Conservation (phyloP, 2,329 filamentous ascomycete genomes). For the Penicillium crustosum region DNA sequence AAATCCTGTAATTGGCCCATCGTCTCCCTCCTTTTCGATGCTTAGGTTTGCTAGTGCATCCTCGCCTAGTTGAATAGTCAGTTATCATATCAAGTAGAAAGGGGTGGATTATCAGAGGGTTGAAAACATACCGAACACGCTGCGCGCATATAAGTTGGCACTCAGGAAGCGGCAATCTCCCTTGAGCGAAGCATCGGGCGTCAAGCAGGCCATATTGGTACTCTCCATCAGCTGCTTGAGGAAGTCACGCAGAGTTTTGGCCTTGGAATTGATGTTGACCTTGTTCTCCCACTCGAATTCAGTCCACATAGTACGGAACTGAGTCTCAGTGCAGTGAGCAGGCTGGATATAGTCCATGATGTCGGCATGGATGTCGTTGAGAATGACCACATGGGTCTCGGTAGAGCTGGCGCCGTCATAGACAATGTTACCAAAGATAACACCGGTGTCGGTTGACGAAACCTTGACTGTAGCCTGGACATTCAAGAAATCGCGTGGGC, state of each 20-base stretch:
- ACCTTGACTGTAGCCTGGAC: conserved; percentile 99
- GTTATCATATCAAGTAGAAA: conserved; percentile 1
- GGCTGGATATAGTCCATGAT: conserved; percentile 99
- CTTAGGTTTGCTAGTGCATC: conserved; percentile 96
- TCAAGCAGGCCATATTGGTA: conserved; percentile 98
- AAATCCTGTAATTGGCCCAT: conserved; percentile 94
- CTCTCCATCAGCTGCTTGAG: conserved; percentile 91
- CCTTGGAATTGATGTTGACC: conserved; percentile 99
- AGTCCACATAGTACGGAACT: conserved; percentile 99
- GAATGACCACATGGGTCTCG: conserved; percentile 93
- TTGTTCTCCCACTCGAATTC: conserved; percentile 99
- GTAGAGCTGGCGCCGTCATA: conserved; percentile 92
- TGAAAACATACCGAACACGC: conserved; percentile 82
- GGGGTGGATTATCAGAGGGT: not conserved
- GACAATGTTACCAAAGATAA: conserved; percentile 98
- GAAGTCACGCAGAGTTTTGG: conserved; percentile 87
- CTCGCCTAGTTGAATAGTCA: conserved; percentile 68
- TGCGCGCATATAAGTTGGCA: conserved; percentile 92
- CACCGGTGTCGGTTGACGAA: conserved; percentile 93
- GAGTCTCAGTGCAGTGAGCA: conserved; percentile 91
- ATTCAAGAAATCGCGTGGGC: conserved; percentile 94
- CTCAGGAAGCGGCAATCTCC: conserved; percentile 98
- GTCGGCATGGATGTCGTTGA: conserved; percentile 97
- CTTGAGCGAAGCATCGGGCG: conserved; percentile 92
- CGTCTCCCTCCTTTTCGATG: conserved; percentile 95